phyloP scores from a whole-genome alignment of 345 rosid species.

The Brassica nigra region DNA sequence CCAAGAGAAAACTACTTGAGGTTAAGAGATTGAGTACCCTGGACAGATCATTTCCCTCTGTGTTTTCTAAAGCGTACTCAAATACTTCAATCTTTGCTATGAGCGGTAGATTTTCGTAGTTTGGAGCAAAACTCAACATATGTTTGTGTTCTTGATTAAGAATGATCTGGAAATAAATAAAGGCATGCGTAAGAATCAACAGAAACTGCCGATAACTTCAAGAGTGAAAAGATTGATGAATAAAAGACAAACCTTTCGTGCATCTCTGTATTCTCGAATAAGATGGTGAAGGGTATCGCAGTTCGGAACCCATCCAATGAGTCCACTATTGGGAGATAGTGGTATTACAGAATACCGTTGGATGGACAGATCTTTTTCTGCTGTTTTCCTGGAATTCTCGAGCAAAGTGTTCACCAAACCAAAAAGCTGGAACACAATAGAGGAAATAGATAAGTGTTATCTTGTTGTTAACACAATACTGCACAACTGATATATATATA shows the following conservation, averaged over 20 bases:
- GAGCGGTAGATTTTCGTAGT: slow-evolving; percentile 89
- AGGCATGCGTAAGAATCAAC: slow-evolving; percentile 16
- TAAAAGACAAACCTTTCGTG: slow-evolving; percentile 68
- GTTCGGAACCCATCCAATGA: too few species aligned
- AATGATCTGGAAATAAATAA: slow-evolving; percentile 60
- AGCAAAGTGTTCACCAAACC: too few species aligned
- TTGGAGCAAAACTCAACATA: slow-evolving; percentile 93
- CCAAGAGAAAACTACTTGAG: not conserved
- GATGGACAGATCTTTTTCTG: too few species aligned
- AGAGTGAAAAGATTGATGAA: slow-evolving; percentile 20
- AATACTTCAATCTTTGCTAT: slow-evolving; percentile 94
- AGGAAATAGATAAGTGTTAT: not conserved
- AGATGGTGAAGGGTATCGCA: slow-evolving; percentile 72
- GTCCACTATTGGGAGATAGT: too few species aligned
- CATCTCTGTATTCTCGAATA: slow-evolving; percentile 90
- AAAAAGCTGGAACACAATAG: too few species aligned
- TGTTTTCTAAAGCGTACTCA: slow-evolving; percentile 79
- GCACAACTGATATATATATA: not conserved
- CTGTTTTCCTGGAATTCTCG: too few species aligned
- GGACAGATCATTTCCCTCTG: slow-evolving; percentile 92
- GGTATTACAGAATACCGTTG: too few species aligned
- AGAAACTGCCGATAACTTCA: slow-evolving; percentile 6
- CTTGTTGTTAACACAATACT: slow-evolving; percentile 1
- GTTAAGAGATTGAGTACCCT: slow-evolving; percentile 57
- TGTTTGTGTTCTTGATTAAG: slow-evolving; percentile 89